Base-by-base conservation (phyloP, 768 basidiomycete genomes). In the Phylloporus sp. region DNA sequence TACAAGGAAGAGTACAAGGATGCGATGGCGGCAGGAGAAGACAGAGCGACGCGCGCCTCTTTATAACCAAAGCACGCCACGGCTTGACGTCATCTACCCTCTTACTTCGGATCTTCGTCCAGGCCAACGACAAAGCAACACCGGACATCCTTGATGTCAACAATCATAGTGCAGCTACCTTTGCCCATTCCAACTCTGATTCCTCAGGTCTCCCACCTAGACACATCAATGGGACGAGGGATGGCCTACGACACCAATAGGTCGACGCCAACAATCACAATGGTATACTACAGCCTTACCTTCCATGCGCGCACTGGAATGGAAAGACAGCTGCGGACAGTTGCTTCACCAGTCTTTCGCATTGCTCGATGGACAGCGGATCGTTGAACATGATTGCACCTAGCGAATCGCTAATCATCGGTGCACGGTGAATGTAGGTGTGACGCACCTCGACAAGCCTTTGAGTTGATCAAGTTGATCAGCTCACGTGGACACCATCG, bases 311-410 rank as follows among this genome's bases (percentile, higher is more conserved):
- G 71, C 97, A 99, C 65, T 91, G 91, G 70, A 97, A 97, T 2
- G 95, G 95, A 61, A 91, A 87, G 4, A 78, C 76, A 3, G 92
- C 91, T 54, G 77, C 66, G 9, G 85, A 76, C 26, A 99, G 76
- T 57, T 82, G 78, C 6, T 63, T 59, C 40, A 98, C 75, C 36
- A 99, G 78, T 42, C 75, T 72, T 58, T 78, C 66, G 66, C 91
- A 91, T 63, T 97, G 91, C 31, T 75, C 75, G 7, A 72, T 48
- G 13, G 74, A 80, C 44, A 99, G 74, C 0, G 75, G 52, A 65
- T 98, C 95, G 59, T 95, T 95, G 76, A 97, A 97, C 93, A 97
- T 97, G 68, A 97, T 90, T 3, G 95, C 95, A 47, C 95, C 94
- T 97, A 65, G 31, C 20, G 45, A 45, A 40, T 43, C 22, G 20